Conservation (phyloP, 345 rosid species). For the Ceriops tagal region DNA sequence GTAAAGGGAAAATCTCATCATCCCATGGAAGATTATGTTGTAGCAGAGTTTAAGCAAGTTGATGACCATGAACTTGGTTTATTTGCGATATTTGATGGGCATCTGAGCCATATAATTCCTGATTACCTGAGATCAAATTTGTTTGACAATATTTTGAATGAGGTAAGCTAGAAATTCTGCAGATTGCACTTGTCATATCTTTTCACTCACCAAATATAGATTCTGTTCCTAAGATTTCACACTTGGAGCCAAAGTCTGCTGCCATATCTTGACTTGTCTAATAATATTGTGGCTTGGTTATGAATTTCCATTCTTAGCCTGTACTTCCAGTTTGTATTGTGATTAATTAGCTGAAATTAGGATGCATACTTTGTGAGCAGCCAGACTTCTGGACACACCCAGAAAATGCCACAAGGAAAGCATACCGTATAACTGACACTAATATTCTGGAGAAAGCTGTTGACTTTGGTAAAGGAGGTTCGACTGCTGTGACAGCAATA, state of each 20-base stretch:
- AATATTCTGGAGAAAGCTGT: constrained; percentile 60
- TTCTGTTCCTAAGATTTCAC: not conserved
- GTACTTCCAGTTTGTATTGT: not conserved
- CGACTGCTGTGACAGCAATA: constrained; percentile 92
- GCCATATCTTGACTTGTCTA: too few relatives aligned
- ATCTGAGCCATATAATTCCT: constrained; percentile 73
- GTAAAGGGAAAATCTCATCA: constrained; percentile 70
- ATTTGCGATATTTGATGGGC: constrained; percentile 91
- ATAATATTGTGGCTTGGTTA: not conserved
- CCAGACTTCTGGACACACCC: constrained; percentile 77
- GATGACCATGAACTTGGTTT: constrained; percentile 78
- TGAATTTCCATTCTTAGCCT: not conserved
- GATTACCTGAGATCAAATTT: constrained; percentile 68
- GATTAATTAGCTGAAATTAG: not conserved
- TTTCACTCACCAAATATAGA: not conserved
- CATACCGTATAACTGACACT: constrained; percentile 61
- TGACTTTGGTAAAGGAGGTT: constrained; percentile 84
- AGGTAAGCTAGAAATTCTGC: constrained; percentile 39
- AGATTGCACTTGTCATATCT: not conserved
- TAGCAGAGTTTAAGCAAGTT: constrained; percentile 72
- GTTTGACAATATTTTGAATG: constrained; percentile 74
- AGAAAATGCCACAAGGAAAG: constrained; percentile 63
- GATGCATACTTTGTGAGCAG: constrained; percentile 27
- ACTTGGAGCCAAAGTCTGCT: not conserved
- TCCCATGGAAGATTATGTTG: constrained; percentile 84